Percentiles rank a stretch among this genome's conserved stretches.
Conservation (phyloP, 148 eudicot genomes). For the Rhododendron ovatum region DNA sequence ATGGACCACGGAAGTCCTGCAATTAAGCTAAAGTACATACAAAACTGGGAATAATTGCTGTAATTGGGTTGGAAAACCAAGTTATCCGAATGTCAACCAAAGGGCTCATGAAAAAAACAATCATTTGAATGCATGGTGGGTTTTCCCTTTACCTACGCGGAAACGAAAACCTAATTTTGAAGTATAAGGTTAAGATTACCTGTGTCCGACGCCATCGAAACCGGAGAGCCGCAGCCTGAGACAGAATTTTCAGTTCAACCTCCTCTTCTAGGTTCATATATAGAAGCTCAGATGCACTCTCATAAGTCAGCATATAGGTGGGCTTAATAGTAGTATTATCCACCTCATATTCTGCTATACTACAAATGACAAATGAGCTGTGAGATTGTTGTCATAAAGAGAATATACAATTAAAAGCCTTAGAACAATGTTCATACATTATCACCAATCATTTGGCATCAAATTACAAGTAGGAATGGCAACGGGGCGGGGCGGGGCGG, state of each 20-base stretch:
- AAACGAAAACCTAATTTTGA: background rate
- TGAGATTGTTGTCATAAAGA: constrained; percentile 8
- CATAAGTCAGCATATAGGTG: constrained; percentile 96
- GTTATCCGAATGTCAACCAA: background rate
- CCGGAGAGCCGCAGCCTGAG: constrained; percentile 86
- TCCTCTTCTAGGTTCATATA: constrained; percentile 83
- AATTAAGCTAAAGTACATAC: background rate
- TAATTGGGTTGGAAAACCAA: background rate
- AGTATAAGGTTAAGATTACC: constrained; percentile 30
- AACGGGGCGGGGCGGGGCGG: too few species aligned
- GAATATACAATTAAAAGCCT: background rate
- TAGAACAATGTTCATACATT: background rate
- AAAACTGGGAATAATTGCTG: background rate
- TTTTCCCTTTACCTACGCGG: background rate
- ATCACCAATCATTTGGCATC: background rate
- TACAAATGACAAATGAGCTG: constrained; percentile 24
- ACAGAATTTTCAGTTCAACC: constrained; percentile 68
- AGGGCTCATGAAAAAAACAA: background rate
- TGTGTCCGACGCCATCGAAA: constrained; percentile 81
- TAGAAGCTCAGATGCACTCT: constrained; percentile 94
- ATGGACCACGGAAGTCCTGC: background rate
- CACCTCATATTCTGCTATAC: constrained; percentile 91
- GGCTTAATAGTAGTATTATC: constrained; percentile 73
- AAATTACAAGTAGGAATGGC: too few species aligned
- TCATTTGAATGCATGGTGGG: background rate